These are phyloP conservation scores for Cladosporium sp. DNA, from an alignment of 2,329 filamentous ascomycete species.

Conservation along the genomic window DNA sequence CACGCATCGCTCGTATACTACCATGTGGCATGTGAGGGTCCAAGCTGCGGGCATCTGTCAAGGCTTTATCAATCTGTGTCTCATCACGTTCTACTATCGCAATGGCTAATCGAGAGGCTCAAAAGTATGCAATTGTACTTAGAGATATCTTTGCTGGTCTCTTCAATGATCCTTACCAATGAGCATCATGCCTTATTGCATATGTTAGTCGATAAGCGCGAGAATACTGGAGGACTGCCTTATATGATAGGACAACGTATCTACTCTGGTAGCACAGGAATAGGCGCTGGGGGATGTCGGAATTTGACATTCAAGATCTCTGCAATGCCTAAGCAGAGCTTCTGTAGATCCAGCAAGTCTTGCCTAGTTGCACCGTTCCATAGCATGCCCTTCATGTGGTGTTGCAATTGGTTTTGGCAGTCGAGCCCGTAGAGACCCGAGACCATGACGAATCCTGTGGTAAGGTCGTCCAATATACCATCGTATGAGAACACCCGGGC, in stretches of 20 bases:
- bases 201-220: neutral
- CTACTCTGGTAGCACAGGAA: neutral
- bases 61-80: neutral
- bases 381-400: slow-evolving; percentile 9
- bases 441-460: slow-evolving; percentile 6
- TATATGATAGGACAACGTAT: neutral
- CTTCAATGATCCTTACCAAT: neutral
- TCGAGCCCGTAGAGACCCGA: neutral
- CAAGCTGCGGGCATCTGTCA: too few species aligned
- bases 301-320: neutral
- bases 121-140: neutral
- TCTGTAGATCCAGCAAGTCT: neutral
- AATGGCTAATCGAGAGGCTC: neutral
- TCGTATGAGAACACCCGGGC: slow-evolving; percentile 4
- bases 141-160: neutral
- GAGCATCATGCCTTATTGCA: neutral
- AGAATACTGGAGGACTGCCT: neutral
- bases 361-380: neutral
- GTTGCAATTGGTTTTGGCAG: slow-evolving; percentile 4
- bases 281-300: neutral
- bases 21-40: too few species aligned
- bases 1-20: too few species aligned
- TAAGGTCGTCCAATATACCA: neutral
- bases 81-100: neutral
- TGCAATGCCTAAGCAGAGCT: neutral